Percentiles rank a stretch among this genome's conserved stretches.
phyloP scores from a whole-genome alignment of 148 eudicot genomes.

The Polygonum maritimum region DNA sequence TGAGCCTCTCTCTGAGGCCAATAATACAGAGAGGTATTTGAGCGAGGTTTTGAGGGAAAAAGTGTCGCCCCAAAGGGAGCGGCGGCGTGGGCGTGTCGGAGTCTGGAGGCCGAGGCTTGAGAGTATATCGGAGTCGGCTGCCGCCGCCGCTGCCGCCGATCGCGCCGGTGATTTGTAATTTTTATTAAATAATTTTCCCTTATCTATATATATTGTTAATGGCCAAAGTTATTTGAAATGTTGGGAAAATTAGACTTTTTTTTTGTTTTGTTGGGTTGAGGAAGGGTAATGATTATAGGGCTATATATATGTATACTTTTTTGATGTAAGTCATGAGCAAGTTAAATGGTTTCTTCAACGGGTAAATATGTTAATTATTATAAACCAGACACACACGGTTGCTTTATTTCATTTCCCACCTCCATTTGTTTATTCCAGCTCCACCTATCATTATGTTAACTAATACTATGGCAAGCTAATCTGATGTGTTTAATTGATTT shows the following conservation, averaged over 20 bases:
- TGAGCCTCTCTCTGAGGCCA: neutral
- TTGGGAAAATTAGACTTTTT: neutral
- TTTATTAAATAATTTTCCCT: neutral
- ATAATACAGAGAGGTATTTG: slow-evolving; percentile 54
- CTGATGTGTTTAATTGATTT: no score
- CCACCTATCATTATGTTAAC: no score
- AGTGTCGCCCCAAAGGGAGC: slow-evolving; percentile 47
- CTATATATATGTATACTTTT: neutral
- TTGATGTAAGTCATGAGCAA: neutral
- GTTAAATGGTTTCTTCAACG: neutral
- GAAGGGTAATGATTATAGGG: neutral
- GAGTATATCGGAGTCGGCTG: slow-evolving; percentile 49
- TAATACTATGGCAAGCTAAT: no score
- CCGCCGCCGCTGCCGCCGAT: slow-evolving; percentile 14
- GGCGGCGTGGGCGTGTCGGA: slow-evolving; percentile 53
- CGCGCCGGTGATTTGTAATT: neutral
- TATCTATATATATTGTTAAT: neutral
- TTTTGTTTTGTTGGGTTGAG: neutral
- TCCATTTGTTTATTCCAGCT: neutral
- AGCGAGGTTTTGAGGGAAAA: slow-evolving; percentile 71
- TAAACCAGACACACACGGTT: neutral
- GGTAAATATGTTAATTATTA: neutral
- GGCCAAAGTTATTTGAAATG: neutral
- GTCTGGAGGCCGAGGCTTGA: slow-evolving; percentile 81
- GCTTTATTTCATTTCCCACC: neutral